Evolutionary conservation across 768 basidiomycete genomes (phyloP).

Genomic region (Suillus plorans): DNA sequence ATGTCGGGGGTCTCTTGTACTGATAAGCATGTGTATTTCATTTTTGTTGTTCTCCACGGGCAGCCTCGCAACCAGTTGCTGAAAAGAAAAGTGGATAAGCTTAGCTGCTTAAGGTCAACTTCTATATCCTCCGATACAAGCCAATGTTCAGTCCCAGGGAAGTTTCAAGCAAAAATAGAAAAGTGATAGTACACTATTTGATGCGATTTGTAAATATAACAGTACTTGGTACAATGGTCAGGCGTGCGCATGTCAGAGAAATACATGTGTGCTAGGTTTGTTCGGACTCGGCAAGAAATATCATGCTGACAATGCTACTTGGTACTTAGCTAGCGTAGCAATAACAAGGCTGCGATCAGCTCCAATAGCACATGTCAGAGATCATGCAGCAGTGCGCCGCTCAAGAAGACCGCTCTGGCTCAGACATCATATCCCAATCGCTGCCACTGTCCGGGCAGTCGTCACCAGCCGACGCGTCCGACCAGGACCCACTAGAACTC

Average conservation of each 20-base stretch:
- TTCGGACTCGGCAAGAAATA: too few species aligned
- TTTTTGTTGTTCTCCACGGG: background rate
- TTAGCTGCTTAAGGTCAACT: background rate
- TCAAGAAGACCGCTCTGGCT: background rate
- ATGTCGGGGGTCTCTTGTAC: background rate
- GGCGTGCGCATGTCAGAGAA: background rate
- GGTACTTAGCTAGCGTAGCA: too few species aligned
- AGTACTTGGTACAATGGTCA: background rate
- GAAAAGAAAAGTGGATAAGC: background rate
- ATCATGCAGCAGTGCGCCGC: background rate
- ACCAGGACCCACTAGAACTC: slow-evolving; percentile 26
- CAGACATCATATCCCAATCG: slow-evolving; percentile 26
- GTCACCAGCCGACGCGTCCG: slow-evolving; percentile 10
- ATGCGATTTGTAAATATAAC: background rate
- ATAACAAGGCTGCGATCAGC: too few species aligned
- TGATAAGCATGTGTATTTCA: background rate
- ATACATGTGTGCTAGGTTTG: background rate
- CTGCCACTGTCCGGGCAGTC: slow-evolving; percentile 15
- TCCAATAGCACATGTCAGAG: background rate
- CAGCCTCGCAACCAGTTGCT: background rate
- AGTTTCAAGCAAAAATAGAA: background rate
- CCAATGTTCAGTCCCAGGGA: background rate
- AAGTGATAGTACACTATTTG: background rate
- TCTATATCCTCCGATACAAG: background rate
- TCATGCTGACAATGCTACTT: too few species aligned